phyloP scores from a whole-genome alignment of 208 protist genomes.

The Polymyxa betae region DNA sequence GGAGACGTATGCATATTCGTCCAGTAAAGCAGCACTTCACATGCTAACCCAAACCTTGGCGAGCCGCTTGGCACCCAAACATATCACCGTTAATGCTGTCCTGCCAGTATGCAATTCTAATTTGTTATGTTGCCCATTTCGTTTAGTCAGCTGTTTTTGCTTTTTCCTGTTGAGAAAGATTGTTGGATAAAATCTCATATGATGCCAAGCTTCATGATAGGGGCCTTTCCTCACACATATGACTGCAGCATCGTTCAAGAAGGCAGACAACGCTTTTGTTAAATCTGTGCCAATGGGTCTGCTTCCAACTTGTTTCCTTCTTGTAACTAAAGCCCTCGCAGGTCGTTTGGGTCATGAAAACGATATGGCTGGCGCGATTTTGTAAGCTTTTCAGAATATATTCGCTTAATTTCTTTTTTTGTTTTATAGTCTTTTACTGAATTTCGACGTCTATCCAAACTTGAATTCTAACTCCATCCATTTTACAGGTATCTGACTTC shows the following conservation, averaged over 20 bases:
- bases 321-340: background rate
- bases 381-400: too few species aligned
- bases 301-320: background rate
- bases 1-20: slow-evolving; percentile 43
- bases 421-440: too few species aligned
- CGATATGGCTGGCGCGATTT: slow-evolving; percentile 31
- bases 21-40: slow-evolving; percentile 34
- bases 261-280: background rate
- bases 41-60: background rate
- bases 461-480: too few species aligned
- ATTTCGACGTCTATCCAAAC: too few species aligned
- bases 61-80: background rate
- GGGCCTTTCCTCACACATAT: slow-evolving; percentile 7
- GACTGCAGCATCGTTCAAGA: background rate
- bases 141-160: too few species aligned
- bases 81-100: slow-evolving; percentile 34
- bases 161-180: too few species aligned
- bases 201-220: background rate
- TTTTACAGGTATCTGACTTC: background rate
- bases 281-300: background rate
- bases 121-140: too few species aligned
- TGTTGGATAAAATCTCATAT: too few species aligned
- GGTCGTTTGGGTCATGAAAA: background rate
- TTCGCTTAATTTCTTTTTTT: too few species aligned
- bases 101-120: background rate